These are phyloP conservation scores for Lachancea dasiensis DNA, from an alignment of 805 yeast genomes.

Conservation along the genomic window DNA sequence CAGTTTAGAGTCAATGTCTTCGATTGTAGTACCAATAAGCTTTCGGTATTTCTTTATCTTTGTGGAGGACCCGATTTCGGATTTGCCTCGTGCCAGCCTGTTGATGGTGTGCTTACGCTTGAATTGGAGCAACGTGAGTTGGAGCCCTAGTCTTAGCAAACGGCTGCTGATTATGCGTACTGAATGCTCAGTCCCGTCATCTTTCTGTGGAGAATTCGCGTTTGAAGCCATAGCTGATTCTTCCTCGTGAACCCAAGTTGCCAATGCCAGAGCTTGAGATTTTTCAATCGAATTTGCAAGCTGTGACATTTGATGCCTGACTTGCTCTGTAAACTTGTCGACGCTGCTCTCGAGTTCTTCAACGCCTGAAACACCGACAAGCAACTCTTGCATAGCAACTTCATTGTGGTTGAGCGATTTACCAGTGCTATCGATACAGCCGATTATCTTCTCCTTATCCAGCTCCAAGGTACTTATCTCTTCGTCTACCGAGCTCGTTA, in stretches of 20 bases:
- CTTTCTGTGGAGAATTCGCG: conserved; percentile 11
- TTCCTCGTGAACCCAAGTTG: conserved; percentile 51
- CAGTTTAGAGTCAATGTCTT: conserved; percentile 72
- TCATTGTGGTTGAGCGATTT: conserved; percentile 10
- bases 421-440: conserved; percentile 12
- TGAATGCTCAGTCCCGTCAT: conserved; percentile 9
- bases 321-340: conserved; percentile 2
- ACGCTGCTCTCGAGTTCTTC: conserved; percentile 5
- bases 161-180: conserved; percentile 14
- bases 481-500: conserved; percentile 15
- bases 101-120: conserved; percentile 40
- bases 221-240: conserved; percentile 31
- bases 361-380: conserved; percentile 4
- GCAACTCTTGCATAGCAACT: conserved; percentile 12
- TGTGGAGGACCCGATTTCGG: conserved; percentile 39
- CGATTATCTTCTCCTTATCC: conserved; percentile 13
- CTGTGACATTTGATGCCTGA: conserved; percentile 1
- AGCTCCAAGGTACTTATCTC: conserved; percentile 14
- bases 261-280: conserved; percentile 56
- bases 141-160: conserved; percentile 30
- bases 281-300: conserved; percentile 43
- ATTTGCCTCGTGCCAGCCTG: conserved; percentile 46
- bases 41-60: conserved; percentile 76
- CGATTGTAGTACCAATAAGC: conserved; percentile 70
- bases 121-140: conserved; percentile 48